phyloP scores from a whole-genome alignment of 176 grass and related monocot genomes.

The Oropetium thomaeum region DNA sequence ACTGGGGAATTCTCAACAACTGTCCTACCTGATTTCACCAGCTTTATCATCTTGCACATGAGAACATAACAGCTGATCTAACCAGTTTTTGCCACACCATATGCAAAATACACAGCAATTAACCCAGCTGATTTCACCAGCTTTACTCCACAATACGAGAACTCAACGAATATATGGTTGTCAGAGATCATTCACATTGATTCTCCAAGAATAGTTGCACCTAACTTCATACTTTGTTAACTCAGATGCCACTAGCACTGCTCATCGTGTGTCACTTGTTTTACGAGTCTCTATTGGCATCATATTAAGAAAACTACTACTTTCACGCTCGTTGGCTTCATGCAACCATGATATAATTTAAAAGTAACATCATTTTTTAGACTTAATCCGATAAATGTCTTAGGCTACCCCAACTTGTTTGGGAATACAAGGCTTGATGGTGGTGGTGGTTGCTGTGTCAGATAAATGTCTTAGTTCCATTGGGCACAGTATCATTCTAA shows the following conservation, averaged over 20 bases:
- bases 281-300: too few species aligned
- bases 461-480: neutral
- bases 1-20: neutral
- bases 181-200: neutral
- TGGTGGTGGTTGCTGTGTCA: too few species aligned
- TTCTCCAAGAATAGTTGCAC: neutral
- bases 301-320: conserved; percentile 11
- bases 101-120: neutral
- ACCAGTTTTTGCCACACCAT: too few species aligned
- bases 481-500: neutral
- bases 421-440: too few species aligned
- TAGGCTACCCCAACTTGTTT: too few species aligned
- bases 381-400: neutral
- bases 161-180: neutral
- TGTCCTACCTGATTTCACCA: neutral
- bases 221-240: neutral
- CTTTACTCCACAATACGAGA: neutral
- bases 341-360: neutral
- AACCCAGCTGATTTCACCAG: neutral
- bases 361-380: too few species aligned
- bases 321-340: neutral
- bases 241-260: neutral
- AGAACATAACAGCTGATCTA: neutral
- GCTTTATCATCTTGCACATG: neutral
- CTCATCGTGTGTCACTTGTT: too few species aligned